phyloP scores from a whole-genome alignment of 2,329 filamentous ascomycete genomes.

The Colletotrichum graminicola region DNA sequence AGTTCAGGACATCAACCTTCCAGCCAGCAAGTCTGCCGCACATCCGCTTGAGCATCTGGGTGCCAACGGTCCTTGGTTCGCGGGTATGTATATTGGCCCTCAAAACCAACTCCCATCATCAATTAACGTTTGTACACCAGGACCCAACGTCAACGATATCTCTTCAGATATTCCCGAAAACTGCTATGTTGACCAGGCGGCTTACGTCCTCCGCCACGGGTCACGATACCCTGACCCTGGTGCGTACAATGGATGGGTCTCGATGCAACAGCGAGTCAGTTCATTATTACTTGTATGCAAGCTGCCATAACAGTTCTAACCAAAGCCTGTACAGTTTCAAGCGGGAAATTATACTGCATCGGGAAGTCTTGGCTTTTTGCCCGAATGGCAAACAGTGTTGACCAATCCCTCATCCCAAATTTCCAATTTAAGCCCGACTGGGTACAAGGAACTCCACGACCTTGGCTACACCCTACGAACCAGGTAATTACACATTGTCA shows the following conservation, averaged over 20 bases:
- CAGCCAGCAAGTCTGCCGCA: slow-evolving; percentile 47
- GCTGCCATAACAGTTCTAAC: background rate
- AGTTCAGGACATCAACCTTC: slow-evolving; percentile 46
- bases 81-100: slow-evolving; percentile 53
- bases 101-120: background rate
- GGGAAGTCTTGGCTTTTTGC: slow-evolving; percentile 67
- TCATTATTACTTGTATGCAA: background rate
- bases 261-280: slow-evolving; percentile 58
- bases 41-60: slow-evolving; percentile 63
- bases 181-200: slow-evolving; percentile 71
- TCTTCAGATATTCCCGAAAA: slow-evolving; percentile 65
- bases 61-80: slow-evolving; percentile 66
- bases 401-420: slow-evolving; percentile 68
- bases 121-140: slow-evolving; percentile 46
- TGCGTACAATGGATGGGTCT: slow-evolving; percentile 69
- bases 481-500: slow-evolving; percentile 46
- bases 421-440: slow-evolving; percentile 69
- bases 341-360: slow-evolving; percentile 64
- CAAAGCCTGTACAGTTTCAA: slow-evolving; percentile 58
- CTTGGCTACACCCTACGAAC: slow-evolving; percentile 66
- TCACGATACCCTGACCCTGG: slow-evolving; percentile 72
- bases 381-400: slow-evolving; percentile 69
- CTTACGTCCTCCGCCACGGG: slow-evolving; percentile 71
- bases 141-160: slow-evolving; percentile 68
- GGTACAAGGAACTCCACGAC: slow-evolving; percentile 71